Conservation (phyloP, 2,329 filamentous ascomycete species). For the Alternaria incomplexa region DNA sequence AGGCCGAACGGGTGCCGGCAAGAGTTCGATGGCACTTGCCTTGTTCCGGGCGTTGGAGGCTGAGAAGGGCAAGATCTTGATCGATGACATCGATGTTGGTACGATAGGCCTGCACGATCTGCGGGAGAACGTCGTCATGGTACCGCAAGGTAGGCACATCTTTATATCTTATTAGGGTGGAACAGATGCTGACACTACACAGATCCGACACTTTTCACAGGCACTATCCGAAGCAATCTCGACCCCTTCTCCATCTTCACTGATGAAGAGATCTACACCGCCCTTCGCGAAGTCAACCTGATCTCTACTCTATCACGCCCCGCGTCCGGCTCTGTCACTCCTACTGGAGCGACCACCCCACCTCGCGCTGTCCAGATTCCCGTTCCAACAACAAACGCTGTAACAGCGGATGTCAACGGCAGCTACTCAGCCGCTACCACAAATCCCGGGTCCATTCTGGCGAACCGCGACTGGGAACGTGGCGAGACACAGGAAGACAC, state of each 20-base stretch:
- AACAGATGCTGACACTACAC: slow-evolving; percentile 18
- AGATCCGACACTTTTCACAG: slow-evolving; percentile 92
- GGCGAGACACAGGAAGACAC: slow-evolving; percentile 38
- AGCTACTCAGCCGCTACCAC: slow-evolving; percentile 40
- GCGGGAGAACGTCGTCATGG: slow-evolving; percentile 93
- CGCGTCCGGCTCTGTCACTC: slow-evolving; percentile 35
- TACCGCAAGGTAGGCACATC: slow-evolving; percentile 69
- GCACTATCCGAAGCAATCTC: slow-evolving; percentile 88
- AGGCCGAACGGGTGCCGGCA: slow-evolving; percentile 92
- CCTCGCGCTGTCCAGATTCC: slow-evolving; percentile 40
- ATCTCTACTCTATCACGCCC: slow-evolving; percentile 61
- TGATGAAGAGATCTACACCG: slow-evolving; percentile 87
- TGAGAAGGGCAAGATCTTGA: slow-evolving; percentile 84
- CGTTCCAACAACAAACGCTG: slow-evolving; percentile 35
- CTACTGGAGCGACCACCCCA: slow-evolving; percentile 22
- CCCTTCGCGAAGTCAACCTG: slow-evolving; percentile 85
- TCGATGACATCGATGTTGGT: slow-evolving; percentile 90
- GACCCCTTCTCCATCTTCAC: slow-evolving; percentile 91
- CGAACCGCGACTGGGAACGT: slow-evolving; percentile 36
- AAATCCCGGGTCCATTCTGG: slow-evolving; percentile 41
- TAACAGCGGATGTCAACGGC: slow-evolving; percentile 33
- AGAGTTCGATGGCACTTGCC: slow-evolving; percentile 91
- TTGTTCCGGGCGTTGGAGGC: slow-evolving; percentile 94
- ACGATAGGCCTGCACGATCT: slow-evolving; percentile 91
- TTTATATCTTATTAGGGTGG: background rate